A percentile compares a stretch with the other conserved stretches of the same genome.
phyloP scores from a whole-genome alignment of 2,329 filamentous ascomycete species.

The Aspergillus ochraceus region DNA sequence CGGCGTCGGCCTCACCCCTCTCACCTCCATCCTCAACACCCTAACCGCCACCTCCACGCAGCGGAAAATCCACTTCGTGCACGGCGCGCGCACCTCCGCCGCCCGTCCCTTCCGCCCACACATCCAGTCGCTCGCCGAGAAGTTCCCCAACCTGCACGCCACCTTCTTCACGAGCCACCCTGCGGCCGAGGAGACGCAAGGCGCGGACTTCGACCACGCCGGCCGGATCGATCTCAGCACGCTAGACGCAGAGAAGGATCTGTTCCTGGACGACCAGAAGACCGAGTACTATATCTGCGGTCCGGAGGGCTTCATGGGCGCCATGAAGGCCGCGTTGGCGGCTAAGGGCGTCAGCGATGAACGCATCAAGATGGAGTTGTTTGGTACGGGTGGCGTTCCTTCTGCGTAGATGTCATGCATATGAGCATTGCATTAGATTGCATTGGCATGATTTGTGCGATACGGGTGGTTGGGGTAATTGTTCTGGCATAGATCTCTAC shows the following conservation, averaged over 20 bases:
- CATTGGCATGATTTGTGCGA: background rate
- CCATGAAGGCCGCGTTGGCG: slow-evolving; percentile 55
- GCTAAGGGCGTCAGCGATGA: slow-evolving; percentile 57
- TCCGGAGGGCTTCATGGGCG: slow-evolving; percentile 68
- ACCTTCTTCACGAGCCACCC: slow-evolving; percentile 61
- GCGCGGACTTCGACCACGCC: slow-evolving; percentile 59
- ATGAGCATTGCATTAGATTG: background rate
- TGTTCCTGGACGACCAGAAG: slow-evolving; percentile 56
- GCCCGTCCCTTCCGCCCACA: slow-evolving; percentile 55
- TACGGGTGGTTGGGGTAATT: background rate
- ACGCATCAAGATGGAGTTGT: slow-evolving; percentile 67
- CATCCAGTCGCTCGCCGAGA: slow-evolving; percentile 45
- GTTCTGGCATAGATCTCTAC: too few species aligned
- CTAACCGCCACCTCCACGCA: slow-evolving; percentile 43
- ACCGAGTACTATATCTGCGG: slow-evolving; percentile 74
- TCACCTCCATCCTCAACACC: slow-evolving; percentile 62
- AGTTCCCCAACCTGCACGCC: slow-evolving; percentile 50
- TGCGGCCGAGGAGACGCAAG: slow-evolving; percentile 47
- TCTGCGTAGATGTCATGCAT: background rate
- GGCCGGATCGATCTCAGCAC: slow-evolving; percentile 61
- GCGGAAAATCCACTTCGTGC: slow-evolving; percentile 60
- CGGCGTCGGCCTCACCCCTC: slow-evolving; percentile 60
- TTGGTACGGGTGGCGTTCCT: slow-evolving; percentile 55
- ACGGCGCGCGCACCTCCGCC: slow-evolving; percentile 54
- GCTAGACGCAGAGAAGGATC: slow-evolving; percentile 52